Percentiles rank a stretch among this genome's conserved stretches.
Evolutionary conservation across 2,329 filamentous ascomycete genomes (phyloP).

Genomic region (Paraphoma chrysanthemicola): DNA sequence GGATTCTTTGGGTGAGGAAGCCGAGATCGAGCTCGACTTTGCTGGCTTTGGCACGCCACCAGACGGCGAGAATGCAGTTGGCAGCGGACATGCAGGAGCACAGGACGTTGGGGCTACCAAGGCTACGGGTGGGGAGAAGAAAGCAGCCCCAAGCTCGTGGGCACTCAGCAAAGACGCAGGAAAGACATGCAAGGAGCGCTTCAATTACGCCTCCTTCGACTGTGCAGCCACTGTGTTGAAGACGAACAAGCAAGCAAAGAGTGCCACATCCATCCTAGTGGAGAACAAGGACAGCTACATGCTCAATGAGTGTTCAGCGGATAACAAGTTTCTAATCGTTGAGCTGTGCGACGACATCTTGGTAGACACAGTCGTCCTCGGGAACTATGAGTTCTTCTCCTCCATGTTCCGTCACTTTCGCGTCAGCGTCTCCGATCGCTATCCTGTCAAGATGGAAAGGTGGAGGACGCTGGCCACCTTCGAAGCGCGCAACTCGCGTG

Average conservation of each 20-base stretch:
- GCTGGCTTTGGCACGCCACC: constrained; percentile 63
- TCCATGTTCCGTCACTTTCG: constrained; percentile 93
- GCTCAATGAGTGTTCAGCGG: constrained; percentile 85
- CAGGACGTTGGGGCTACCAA: constrained; percentile 23
- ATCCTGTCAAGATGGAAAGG: constrained; percentile 88
- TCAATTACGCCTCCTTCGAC: constrained; percentile 97
- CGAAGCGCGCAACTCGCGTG: constrained; percentile 88
- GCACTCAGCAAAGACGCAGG: constrained; percentile 87
- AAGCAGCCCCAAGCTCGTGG: constrained; percentile 40
- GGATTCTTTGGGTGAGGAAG: constrained; percentile 84
- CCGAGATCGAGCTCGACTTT: constrained; percentile 81
- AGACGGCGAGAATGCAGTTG: constrained; percentile 24
- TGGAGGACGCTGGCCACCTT: constrained; percentile 91
- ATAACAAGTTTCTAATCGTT: constrained; percentile 93
- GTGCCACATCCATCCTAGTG: constrained; percentile 84
- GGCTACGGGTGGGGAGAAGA: constrained; percentile 31
- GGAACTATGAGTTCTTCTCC: constrained; percentile 99
- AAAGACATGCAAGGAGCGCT: constrained; percentile 96
- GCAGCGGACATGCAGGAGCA: constrained; percentile 19
- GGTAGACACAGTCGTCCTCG: constrained; percentile 94
- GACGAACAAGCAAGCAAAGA: constrained; percentile 84
- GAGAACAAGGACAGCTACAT: constrained; percentile 99
- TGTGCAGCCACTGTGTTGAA: constrained; percentile 93
- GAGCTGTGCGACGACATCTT: constrained; percentile 88
- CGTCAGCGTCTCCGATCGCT: constrained; percentile 91